These are phyloP conservation scores for Colletotrichum sp. DNA, from an alignment of 2,329 filamentous ascomycete species.

Conservation along the genomic window DNA sequence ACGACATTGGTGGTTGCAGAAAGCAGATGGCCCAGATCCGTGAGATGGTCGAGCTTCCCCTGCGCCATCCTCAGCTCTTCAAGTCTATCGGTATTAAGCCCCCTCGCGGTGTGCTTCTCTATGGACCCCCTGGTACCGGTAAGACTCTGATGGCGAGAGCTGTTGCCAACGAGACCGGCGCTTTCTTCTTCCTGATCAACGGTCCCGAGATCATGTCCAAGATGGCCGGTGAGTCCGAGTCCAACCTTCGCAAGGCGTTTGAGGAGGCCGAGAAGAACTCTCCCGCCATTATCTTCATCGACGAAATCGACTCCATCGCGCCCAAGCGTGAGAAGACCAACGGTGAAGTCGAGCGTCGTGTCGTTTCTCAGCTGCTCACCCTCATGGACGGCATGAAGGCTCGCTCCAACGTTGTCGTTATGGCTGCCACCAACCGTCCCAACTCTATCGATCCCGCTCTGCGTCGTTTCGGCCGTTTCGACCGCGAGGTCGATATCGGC, in stretches of 20 bases:
- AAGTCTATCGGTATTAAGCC: conserved; percentile 99
- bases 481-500: conserved; percentile 98
- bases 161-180: conserved; percentile 97
- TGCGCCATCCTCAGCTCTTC: conserved; percentile 98
- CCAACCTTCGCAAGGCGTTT: conserved; percentile 97
- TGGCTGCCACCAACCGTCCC: conserved; percentile 98
- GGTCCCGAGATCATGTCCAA: conserved; percentile 99
- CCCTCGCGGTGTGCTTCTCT: conserved; percentile 95
- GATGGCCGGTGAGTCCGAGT: conserved; percentile 99
- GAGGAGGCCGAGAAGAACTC: conserved; percentile 99
- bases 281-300: conserved; percentile 98
- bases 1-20: conserved; percentile 98
- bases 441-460: conserved; percentile 99
- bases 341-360: conserved; percentile 97
- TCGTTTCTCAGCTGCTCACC: conserved; percentile 93
- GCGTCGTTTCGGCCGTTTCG: conserved; percentile 97
- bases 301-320: conserved; percentile 98
- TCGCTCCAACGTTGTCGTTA: conserved; percentile 96
- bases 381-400: conserved; percentile 99
- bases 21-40: conserved; percentile 99
- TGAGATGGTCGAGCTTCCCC: conserved; percentile 95
- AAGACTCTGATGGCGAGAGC: conserved; percentile 99
- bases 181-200: conserved; percentile 99
- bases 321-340: conserved; percentile 99
- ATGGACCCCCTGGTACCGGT: conserved; percentile 96